Evolutionary conservation across 208 protist genomes (phyloP), one percentile per base, ranked within the genome.

Genomic region (Trypanosoma congolense): DNA sequence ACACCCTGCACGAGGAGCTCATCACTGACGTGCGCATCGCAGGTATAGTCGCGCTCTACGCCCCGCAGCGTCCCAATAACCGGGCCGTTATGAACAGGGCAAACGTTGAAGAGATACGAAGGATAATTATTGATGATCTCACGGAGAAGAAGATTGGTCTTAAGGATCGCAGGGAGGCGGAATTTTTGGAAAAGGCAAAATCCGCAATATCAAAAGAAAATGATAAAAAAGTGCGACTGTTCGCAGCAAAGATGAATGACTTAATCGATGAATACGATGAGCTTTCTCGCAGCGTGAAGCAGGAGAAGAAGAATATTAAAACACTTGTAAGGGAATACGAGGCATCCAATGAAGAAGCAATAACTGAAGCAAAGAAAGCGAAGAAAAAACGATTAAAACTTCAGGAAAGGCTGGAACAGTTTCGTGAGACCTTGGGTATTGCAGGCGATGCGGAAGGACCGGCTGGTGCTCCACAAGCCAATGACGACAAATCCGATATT

Each of bases 221-320:
- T 5, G 76, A 92, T 47, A 26, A 55, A 22, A 64, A 73, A 53
- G 75, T 86, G 26, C 74, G 80, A 40, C 14, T 42, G 41, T 92
- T 90, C 58, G 74, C 81, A 19, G 50, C 84, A 43, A 73, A 81
- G 51, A 88, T 90, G 83, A 90, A 95, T 66, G 26, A 31, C 0
- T 65, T 87, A 51, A 93, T 92, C 42, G 79, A 92, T 29, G 84
- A 95, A 61, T 92, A 90, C 69, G 83, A 92, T 61, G 10, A 56
- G 25, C 61, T 89, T 16, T 70, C 75, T 1, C 53, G 43, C 30
- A 54, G 35, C 8, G 68, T 56, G 4, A 92, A 93, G 71, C 74
- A 80, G 40, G 73, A 73, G 35, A 95, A 92, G 65, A 89, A 90
- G 69, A 50, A 43, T n/a, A 43, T 54, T 49, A 95, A 92, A 62